Percentiles rank a stretch among this genome's conserved stretches.
Evolutionary conservation across 345 rosid genomes (phyloP).

Genomic region (Trapa bicornis): DNA sequence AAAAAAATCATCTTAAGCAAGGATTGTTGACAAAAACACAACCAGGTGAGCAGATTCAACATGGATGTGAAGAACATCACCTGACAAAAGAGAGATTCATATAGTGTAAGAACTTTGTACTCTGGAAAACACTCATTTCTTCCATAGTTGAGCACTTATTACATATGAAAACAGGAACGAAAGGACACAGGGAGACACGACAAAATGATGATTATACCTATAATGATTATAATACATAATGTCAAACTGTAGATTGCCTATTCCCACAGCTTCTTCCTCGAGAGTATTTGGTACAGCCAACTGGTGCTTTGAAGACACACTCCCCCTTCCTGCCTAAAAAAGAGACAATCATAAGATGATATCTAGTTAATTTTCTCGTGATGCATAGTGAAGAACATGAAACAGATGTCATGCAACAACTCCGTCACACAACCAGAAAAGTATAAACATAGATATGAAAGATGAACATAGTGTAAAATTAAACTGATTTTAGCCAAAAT

Average conservation of each 20-base stretch:
- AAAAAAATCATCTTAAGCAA: no score
- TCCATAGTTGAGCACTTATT: background rate
- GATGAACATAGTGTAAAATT: background rate
- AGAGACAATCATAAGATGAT: background rate
- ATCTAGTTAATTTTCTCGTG: background rate
- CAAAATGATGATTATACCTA: background rate
- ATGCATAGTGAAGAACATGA: background rate
- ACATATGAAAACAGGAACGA: background rate
- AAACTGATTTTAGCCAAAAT: background rate
- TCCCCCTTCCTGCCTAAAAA: background rate
- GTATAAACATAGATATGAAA: background rate
- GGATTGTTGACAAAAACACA: no score
- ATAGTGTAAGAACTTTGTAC: background rate
- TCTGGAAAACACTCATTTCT: background rate
- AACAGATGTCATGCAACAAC: background rate
- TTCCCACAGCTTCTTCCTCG: background rate
- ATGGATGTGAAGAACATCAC: no score
- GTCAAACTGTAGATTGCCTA: background rate
- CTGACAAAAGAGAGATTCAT: no score
- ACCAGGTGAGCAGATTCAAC: no score
- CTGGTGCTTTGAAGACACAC: background rate
- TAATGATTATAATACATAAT: background rate
- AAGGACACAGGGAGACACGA: background rate
- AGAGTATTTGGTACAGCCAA: background rate
- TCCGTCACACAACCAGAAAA: background rate